Evolutionary conservation across 2,329 filamentous ascomycete genomes (phyloP).

Genomic region (Arthroderma sp.): DNA sequence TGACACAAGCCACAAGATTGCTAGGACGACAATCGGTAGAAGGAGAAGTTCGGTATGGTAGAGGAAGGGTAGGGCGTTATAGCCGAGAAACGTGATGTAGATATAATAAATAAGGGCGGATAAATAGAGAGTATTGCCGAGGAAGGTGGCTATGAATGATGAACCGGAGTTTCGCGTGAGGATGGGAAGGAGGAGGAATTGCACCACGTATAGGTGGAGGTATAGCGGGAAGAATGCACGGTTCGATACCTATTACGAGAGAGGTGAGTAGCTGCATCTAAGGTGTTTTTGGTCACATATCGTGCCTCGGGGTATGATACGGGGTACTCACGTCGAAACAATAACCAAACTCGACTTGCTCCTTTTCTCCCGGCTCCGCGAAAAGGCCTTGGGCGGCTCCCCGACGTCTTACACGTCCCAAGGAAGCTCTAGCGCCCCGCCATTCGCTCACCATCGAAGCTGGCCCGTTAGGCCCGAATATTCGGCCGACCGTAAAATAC

Average conservation of each 20-base stretch:
- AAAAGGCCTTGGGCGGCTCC: conserved; percentile 43
- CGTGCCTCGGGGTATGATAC: not conserved
- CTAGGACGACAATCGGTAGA: conserved; percentile 46
- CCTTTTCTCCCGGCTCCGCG: conserved; percentile 40
- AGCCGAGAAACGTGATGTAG: conserved; percentile 55
- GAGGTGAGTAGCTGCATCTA: not conserved
- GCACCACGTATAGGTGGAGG: conserved; percentile 52
- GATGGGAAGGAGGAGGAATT: conserved; percentile 54
- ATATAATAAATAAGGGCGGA: conserved; percentile 53
- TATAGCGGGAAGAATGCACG: conserved; percentile 56
- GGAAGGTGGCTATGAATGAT: conserved; percentile 40
- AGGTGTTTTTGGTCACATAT: not conserved
- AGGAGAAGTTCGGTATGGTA: conserved; percentile 54
- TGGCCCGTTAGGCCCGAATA: conserved; percentile 44
- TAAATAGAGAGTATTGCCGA: conserved; percentile 55
- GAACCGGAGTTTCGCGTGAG: conserved; percentile 28
- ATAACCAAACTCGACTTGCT: conserved; percentile 56
- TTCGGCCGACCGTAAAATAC: conserved; percentile 49
- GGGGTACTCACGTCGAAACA: conserved; percentile 47
- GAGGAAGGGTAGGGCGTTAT: conserved; percentile 55
- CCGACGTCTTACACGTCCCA: conserved; percentile 15
- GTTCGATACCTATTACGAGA: conserved; percentile 41
- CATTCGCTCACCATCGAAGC: conserved; percentile 18
- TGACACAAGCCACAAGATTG: conserved; percentile 45
- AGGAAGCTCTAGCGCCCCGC: conserved; percentile 17